Conservation (phyloP, 2,329 filamentous ascomycete species). For the Penicillium sp. region DNA sequence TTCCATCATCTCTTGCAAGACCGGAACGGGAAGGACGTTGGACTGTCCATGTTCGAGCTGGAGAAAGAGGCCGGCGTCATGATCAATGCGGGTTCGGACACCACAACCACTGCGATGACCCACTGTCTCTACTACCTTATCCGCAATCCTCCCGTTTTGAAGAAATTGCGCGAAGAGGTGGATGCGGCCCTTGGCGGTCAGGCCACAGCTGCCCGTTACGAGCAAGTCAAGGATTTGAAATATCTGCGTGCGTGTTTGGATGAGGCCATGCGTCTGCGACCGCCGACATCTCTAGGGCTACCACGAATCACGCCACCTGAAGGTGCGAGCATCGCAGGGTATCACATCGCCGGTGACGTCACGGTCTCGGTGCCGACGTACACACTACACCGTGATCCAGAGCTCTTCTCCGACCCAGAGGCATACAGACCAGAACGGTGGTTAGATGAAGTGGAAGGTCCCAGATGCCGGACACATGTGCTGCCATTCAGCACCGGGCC, state of each 20-base stretch:
- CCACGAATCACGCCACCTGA: conserved; percentile 8
- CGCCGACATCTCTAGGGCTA: conserved; percentile 4
- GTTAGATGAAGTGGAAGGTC: not conserved
- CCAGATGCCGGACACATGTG: not conserved
- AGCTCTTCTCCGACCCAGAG: conserved; percentile 1
- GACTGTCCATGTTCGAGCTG: too few relatives aligned
- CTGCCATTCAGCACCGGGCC: conserved; percentile 19
- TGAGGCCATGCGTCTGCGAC: conserved; percentile 8
- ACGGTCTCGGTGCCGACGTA: conserved; percentile 4
- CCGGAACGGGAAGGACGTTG: too few relatives aligned
- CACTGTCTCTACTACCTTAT: conserved; percentile 35
- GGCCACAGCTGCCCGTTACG: not conserved
- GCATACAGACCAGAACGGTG: conserved; percentile 6
- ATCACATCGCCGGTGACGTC: conserved; percentile 5
- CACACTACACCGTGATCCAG: conserved; percentile 1
- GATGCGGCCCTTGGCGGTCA: not conserved
- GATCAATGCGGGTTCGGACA: conserved; percentile 29
- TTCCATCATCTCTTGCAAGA: too few relatives aligned
- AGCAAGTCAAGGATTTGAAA: conserved; percentile 4
- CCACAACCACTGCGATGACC: conserved; percentile 33
- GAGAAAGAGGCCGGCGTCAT: not conserved
- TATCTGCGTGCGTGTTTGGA: conserved; percentile 12
- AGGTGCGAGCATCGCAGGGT: conserved; percentile 7
- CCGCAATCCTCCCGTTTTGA: conserved; percentile 25
- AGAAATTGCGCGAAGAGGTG: not conserved